Percentiles rank a stretch among this genome's conserved stretches.
Evolutionary conservation across 2,329 filamentous ascomycete species (phyloP).

Genomic region (Cadophora sp.): DNA sequence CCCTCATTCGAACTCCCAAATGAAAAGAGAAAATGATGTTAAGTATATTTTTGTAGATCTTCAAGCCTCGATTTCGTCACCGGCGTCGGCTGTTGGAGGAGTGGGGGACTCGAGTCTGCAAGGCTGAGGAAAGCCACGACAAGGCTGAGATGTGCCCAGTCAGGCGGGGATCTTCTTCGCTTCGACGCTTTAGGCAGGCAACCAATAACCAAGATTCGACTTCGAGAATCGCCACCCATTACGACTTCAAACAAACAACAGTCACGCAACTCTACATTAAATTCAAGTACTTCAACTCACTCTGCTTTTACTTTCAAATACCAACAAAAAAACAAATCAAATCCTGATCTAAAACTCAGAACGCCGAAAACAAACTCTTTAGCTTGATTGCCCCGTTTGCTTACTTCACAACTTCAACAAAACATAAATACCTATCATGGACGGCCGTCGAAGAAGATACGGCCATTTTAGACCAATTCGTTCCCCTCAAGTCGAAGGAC

Average conservation of each 20-base stretch:
- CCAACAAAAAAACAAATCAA: too few relatives aligned
- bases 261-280: not conserved
- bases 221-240: slow-evolving; percentile 4
- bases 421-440: not conserved
- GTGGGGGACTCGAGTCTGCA: slow-evolving; percentile 2
- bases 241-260: not conserved
- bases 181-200: slow-evolving; percentile 7
- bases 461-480: slow-evolving; percentile 9
- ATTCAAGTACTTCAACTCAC: not conserved
- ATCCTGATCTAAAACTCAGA: not conserved
- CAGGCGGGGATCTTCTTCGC: not conserved
- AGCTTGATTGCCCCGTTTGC: not conserved
- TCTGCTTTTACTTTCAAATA: not conserved
- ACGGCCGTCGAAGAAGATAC: slow-evolving; percentile 5
- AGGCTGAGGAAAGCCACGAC: slow-evolving; percentile 9
- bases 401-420: not conserved
- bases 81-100: not conserved
- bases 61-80: not conserved
- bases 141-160: not conserved
- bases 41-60: not conserved
- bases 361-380: not conserved
- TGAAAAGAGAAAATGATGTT: too few relatives aligned
- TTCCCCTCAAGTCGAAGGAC: not conserved
- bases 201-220: slow-evolving; percentile 2
- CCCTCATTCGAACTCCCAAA: not conserved